Evolutionary conservation across 805 yeast species (phyloP), one percentile per base, ranked within the genome.

Genomic region (Saccharomycopsis guyanensis): DNA sequence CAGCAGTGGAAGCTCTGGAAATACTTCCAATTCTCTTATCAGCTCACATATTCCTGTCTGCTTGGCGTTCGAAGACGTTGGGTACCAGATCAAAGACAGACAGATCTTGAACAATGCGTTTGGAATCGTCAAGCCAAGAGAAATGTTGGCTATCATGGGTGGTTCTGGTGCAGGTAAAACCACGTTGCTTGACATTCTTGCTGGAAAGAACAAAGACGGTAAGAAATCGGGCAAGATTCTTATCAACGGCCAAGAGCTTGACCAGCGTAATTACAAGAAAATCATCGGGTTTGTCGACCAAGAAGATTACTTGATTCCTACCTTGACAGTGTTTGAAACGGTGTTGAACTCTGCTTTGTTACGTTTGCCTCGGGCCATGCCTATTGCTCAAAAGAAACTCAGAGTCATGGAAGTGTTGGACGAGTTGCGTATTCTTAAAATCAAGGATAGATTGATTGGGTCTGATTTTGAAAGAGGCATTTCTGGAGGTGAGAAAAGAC

Each of bases 101-200:
- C 59, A 60, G 43, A 79, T 93, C 3, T 70, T 93, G 49, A 70
- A 73, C 10, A 69, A 73, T 24, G 72, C 86, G 0, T 78, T 76
- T 55, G 98, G 98, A 7, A 55, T 78, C 12, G 95, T 81, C 2
- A 76, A 77, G 43, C 95, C 97, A 2, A 83, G 96, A 33, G 88
- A 88, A 60, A 83, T 95, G 51, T 62, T 88, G 60, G 97, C 98
- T 0, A 87, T 93, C 36, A 86, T 93, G 95, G 98, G 98, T 38
- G 97, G 97, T 1, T 89, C 97, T 0, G 98, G 98, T 42, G 97
- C 98, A 12, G 98, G 98, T 43, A 93, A 93, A 60, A 91, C 98
- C 0, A 91, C 98, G 0, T 66, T 93, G 37, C 67, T 93, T 43
- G 98, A 93, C 59, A 88, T 93, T 49, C 67, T 93, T 46, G 97